Base-by-base conservation (phyloP, 352 stramenopile genomes). In the Globisporangium yorkense region DNA sequence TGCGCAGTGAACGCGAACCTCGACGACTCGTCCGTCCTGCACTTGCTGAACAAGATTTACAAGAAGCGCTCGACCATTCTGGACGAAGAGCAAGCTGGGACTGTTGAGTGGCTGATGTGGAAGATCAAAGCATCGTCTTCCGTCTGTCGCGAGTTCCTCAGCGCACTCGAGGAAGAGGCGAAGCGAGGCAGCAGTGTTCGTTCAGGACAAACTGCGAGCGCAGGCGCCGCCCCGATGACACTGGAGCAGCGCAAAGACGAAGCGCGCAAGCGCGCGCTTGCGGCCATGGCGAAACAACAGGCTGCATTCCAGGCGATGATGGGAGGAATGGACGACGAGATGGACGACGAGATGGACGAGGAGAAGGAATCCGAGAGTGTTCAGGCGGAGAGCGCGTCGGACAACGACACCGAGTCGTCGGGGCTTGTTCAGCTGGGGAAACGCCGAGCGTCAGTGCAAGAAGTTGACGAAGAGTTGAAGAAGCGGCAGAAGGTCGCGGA, bases 261-360 rank as follows among this genome's bases (percentile, higher is more conserved):
- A 59, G 86, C 86, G 15, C 76, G 82, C 20, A 86, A 88, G 54
- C 83, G 84, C 57, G 84, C 81, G 9, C 71, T 95, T 44, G 82
- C 72, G 53, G 75, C 80, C 1, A 94, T 95, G 80, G 84, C 86
- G 8, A 82, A 86, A 51, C 81, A 90, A 31, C 84, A 94, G 56
- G 84, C 84, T 15, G 78, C 80, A 21, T 95, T 95, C 55, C 85
- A 93, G 53, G 79, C 84, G 27, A 91, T 95, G 82, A 89, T 95
- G 61, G 66, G 61, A 0, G 59, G 74, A 27, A 72, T 84, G 52
- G 76, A 67, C 20, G 68, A 75, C 37, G 76, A 67, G n/a, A 65
- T 75, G 33, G 62, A 75, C 24, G 63, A 65, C 10, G 60, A 65
- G 31, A 63, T 70, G 31, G 63, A 56, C 18, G 67, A 79, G 31